A percentile compares a stretch with the other conserved stretches of the same genome.
Evolutionary conservation across 1,139 yeast genomes (phyloP).

Genomic region (Diutina scorzettiae): DNA sequence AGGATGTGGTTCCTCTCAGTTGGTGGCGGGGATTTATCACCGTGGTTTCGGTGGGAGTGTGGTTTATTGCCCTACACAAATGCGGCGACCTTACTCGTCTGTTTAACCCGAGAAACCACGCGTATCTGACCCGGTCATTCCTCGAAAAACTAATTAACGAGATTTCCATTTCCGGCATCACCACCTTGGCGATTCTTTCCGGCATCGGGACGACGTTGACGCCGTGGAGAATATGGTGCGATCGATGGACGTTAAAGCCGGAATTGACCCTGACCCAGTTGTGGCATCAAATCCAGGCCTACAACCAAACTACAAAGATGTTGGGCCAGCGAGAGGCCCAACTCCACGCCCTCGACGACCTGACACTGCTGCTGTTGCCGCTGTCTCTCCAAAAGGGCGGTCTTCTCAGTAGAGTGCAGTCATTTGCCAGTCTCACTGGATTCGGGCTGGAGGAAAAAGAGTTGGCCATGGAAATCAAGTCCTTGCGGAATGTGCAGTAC

Average conservation of each 20-base stretch:
- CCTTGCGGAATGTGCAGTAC: constrained; percentile 8
- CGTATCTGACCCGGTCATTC: constrained; percentile 15
- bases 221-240: constrained; percentile 37
- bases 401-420: constrained; percentile 28
- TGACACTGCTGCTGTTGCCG: constrained; percentile 9
- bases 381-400: constrained; percentile 25
- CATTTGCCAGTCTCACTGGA: constrained; percentile 25
- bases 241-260: constrained; percentile 11
- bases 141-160: constrained; percentile 40
- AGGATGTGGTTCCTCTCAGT: constrained; percentile 12
- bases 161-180: constrained; percentile 59
- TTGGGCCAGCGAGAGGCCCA: constrained; percentile 22
- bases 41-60: constrained; percentile 18
- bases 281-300: constrained; percentile 16
- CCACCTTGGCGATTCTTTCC: constrained; percentile 57
- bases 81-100: constrained; percentile 25
- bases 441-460: constrained; percentile 19
- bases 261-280: neutral
- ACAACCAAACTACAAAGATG: constrained; percentile 28
- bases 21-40: constrained; percentile 9
- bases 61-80: constrained; percentile 15
- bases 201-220: constrained; percentile 56
- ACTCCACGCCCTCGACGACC: constrained; percentile 13
- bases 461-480: constrained; percentile 24
- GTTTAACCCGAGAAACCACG: constrained; percentile 11